Percentiles rank a stretch among this genome's conserved stretches.
Evolutionary conservation across 2,329 filamentous ascomycete genomes (phyloP).

Genomic region (Ascochyta lentis): DNA sequence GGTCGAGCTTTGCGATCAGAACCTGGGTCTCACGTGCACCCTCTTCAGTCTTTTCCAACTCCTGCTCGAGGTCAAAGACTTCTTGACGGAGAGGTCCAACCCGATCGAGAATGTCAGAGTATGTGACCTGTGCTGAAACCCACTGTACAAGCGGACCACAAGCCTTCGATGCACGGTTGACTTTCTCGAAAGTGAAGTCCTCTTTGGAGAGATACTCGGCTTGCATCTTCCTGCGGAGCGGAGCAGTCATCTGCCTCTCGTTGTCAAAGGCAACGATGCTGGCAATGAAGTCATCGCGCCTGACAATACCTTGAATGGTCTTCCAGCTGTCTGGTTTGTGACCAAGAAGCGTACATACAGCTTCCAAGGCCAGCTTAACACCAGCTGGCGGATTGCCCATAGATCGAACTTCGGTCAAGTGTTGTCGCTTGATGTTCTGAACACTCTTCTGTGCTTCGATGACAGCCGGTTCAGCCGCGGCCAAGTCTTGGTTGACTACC

Average conservation of each 20-base stretch:
- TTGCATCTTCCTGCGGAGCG: constrained; percentile 84
- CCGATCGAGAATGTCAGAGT: constrained; percentile 94
- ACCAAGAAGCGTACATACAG: constrained; percentile 93
- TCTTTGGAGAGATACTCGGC: constrained; percentile 90
- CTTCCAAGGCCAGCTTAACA: constrained; percentile 90
- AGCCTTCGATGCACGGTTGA: constrained; percentile 94
- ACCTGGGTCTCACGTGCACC: constrained; percentile 91
- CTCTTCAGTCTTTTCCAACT: constrained; percentile 89
- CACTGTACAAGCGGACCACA: constrained; percentile 97
- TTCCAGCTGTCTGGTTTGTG: constrained; percentile 93
- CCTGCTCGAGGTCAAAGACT: constrained; percentile 83
- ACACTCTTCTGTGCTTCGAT: constrained; percentile 93
- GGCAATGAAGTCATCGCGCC: constrained; percentile 94
- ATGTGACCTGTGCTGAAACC: constrained; percentile 95
- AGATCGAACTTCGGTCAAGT: constrained; percentile 95
- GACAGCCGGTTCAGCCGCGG: constrained; percentile 90
- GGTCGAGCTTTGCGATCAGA: constrained; percentile 81
- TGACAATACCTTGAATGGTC: constrained; percentile 84
- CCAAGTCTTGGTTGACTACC: constrained; percentile 86
- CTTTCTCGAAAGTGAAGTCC: constrained; percentile 95
- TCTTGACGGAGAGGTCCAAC: constrained; percentile 93
- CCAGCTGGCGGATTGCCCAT: constrained; percentile 92
- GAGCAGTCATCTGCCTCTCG: constrained; percentile 88
- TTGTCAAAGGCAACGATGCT: constrained; percentile 98
- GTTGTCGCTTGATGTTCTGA: constrained; percentile 97